A percentile compares a stretch with the other conserved stretches of the same genome.
phyloP scores from a whole-genome alignment of 176 grass and related monocot genomes.

The Eragrostis curvula region DNA sequence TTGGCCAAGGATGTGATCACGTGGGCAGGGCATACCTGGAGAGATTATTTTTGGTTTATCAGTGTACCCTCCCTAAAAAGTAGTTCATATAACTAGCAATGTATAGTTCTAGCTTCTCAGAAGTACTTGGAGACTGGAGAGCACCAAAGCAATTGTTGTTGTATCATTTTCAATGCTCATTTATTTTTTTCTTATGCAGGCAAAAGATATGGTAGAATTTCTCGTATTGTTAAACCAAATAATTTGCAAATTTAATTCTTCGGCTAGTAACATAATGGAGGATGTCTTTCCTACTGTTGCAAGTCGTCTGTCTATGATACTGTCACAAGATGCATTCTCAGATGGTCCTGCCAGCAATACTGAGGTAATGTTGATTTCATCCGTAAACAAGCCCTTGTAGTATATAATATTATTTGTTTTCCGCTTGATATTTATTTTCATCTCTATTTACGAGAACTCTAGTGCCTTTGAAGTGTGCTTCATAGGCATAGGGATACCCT shows the following conservation, averaged over 20 bases:
- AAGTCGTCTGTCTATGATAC: constrained; percentile 64
- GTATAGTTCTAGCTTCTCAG: not conserved
- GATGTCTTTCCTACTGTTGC: constrained; percentile 86
- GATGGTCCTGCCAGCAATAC: constrained; percentile 63
- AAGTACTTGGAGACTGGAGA: not conserved
- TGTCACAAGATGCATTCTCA: constrained; percentile 86
- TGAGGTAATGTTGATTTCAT: constrained; percentile 65
- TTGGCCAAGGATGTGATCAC: not conserved
- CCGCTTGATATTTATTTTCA: not conserved
- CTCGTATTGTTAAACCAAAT: constrained; percentile 89
- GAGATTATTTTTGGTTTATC: not conserved
- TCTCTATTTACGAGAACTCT: constrained; percentile 12
- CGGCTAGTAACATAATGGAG: constrained; percentile 69
- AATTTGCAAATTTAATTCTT: constrained; percentile 89
- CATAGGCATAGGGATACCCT: not conserved
- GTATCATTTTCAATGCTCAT: not conserved
- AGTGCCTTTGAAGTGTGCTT: constrained; percentile 29
- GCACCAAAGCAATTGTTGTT: not conserved
- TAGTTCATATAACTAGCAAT: not conserved
- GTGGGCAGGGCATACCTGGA: not conserved
- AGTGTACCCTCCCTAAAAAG: not conserved
- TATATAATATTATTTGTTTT: not conserved
- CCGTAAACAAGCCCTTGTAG: not conserved
- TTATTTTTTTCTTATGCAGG: constrained; percentile 53
- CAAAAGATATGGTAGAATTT: constrained; percentile 96